Percentiles rank a stretch among this genome's conserved stretches.
These are phyloP conservation scores for Sutorius eximius DNA, from an alignment of 1,284 basidiomycete genomes.

Conservation along the genomic window DNA sequence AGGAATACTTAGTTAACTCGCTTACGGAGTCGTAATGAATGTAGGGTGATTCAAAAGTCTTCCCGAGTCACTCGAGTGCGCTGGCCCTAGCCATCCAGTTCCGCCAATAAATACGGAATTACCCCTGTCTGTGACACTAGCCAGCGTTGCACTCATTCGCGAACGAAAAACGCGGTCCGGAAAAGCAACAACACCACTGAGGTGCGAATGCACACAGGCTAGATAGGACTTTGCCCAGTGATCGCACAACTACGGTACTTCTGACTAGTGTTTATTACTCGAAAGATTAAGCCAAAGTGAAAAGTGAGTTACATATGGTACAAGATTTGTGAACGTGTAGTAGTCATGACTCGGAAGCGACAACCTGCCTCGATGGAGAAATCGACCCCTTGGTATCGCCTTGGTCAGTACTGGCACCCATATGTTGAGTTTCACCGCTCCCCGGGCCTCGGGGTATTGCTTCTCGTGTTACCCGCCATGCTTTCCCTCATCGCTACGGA, in stretches of 20 bases:
- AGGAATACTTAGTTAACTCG: not conserved
- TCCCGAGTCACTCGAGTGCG: too few species aligned
- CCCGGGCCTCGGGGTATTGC: not conserved
- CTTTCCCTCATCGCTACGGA: not conserved
- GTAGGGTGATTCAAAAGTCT: not conserved
- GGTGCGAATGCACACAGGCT: not conserved
- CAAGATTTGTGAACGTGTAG: not conserved
- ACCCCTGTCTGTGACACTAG: not conserved
- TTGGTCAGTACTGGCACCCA: not conserved
- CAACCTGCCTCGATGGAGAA: not conserved
- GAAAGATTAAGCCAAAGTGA: not conserved
- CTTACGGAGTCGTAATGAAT: not conserved
- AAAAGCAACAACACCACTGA: not conserved
- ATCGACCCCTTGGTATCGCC: not conserved
- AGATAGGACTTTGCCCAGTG: too few species aligned
- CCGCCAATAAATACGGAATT: not conserved
- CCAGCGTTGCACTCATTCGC: not conserved
- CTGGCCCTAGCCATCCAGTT: not conserved
- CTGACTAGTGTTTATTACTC: not conserved
- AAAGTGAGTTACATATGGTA: conserved; percentile 5
- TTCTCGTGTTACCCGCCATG: not conserved
- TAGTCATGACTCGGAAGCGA: not conserved
- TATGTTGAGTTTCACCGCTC: not conserved
- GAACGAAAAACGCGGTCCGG: not conserved
- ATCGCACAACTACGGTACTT: too few species aligned